Evolutionary conservation across 179 eudicot species (phyloP).

Genomic region (Heliamphora pulchella): DNA sequence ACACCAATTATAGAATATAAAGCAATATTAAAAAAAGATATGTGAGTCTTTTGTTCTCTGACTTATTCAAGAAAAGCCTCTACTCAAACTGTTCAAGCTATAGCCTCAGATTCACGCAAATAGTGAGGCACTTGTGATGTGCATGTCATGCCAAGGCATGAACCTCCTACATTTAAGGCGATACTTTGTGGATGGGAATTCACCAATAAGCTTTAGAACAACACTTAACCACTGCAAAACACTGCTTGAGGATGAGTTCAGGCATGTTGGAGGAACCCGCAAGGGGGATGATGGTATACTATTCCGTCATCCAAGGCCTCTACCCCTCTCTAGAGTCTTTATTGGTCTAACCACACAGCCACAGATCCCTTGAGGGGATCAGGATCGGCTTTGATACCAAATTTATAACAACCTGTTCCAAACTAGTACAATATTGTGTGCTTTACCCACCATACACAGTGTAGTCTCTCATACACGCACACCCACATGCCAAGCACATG

Average conservation of each 20-base stretch:
- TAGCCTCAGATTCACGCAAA: not conserved
- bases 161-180: not conserved
- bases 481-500: too few species aligned
- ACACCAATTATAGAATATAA: not conserved
- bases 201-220: not conserved
- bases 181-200: not conserved
- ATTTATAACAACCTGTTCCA: too few species aligned
- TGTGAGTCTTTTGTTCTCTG: not conserved
- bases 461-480: too few species aligned
- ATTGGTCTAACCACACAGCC: too few species aligned
- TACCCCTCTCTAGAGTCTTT: too few species aligned
- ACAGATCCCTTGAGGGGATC: too few species aligned
- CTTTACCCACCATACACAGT: too few species aligned
- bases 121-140: not conserved
- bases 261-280: not conserved
- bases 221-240: not conserved
- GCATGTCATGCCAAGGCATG: not conserved
- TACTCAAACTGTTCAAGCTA: not conserved
- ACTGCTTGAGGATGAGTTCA: not conserved
- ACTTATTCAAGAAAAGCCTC: not conserved
- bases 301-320: too few species aligned
- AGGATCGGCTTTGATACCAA: too few species aligned
- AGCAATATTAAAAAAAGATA: not conserved
- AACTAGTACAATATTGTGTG: too few species aligned
- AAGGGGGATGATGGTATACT: too few species aligned